Evolutionary conservation across 2,329 filamentous ascomycete species (phyloP).

Genomic region (Aspergillus jensenii): DNA sequence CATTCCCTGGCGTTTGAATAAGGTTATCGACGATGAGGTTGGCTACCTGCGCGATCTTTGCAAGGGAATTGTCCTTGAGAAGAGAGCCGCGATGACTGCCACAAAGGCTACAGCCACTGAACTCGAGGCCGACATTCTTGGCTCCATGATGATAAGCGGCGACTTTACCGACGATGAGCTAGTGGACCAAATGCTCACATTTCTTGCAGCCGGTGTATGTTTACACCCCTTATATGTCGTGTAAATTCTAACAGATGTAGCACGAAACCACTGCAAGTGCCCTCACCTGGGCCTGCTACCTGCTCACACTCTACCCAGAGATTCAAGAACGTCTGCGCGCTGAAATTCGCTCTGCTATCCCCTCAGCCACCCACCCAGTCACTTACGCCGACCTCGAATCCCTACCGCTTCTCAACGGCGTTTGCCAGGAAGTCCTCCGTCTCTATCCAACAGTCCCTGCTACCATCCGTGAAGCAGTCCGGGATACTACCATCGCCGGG

Average conservation of each 20-base stretch:
- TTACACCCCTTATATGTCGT: not conserved
- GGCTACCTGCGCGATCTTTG: conserved; percentile 33
- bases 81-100: conserved; percentile 25
- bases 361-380: conserved; percentile 34
- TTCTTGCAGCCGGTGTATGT: conserved; percentile 40
- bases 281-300: conserved; percentile 55
- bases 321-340: conserved; percentile 50
- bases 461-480: conserved; percentile 41
- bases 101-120: conserved; percentile 40
- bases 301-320: conserved; percentile 51
- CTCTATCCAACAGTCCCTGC: conserved; percentile 42
- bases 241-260: conserved; percentile 21
- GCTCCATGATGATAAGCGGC: conserved; percentile 38
- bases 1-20: conserved; percentile 43
- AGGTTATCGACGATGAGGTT: conserved; percentile 30
- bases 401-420: conserved; percentile 60
- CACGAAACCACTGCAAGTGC: conserved; percentile 58
- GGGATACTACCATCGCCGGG: conserved; percentile 58
- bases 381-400: conserved; percentile 53
- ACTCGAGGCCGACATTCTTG: conserved; percentile 39
- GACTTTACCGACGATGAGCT: conserved; percentile 40
- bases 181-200: conserved; percentile 45
- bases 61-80: conserved; percentile 36
- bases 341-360: conserved; percentile 50
- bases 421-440: conserved; percentile 70